Conservation (phyloP, 2,329 filamentous ascomycete species). For the Sporothrix mexicana region DNA sequence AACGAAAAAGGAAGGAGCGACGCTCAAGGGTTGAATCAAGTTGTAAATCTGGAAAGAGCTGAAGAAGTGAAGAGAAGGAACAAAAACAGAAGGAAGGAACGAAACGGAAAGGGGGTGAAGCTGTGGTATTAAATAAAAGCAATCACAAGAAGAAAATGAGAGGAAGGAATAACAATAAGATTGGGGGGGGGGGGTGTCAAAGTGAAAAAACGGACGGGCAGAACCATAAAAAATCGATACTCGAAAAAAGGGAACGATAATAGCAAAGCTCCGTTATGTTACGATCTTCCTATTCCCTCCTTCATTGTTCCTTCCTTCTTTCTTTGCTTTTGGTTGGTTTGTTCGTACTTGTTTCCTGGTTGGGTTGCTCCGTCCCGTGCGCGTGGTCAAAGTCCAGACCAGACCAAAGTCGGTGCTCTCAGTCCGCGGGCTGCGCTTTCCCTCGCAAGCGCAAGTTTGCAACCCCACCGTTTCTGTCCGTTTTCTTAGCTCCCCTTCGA, state of each 20-base stretch:
- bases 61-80: background rate
- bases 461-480: background rate
- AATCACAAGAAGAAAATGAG: background rate
- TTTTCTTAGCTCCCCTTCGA: background rate
- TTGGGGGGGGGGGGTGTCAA: conserved; percentile 12
- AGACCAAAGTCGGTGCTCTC: background rate
- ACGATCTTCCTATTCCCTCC: background rate
- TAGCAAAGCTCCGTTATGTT: background rate
- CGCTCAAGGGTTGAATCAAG: background rate
- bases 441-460: background rate
- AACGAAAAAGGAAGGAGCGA: background rate
- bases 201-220: background rate
- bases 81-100: background rate
- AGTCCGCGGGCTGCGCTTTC: background rate
- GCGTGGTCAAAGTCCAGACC: background rate
- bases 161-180: background rate
- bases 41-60: background rate
- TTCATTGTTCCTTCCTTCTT: background rate
- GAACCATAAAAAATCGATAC: background rate
- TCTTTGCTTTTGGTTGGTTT: background rate
- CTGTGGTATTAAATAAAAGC: conserved; percentile 21
- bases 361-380: conserved; percentile 1
- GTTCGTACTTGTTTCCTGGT: background rate
- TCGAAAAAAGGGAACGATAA: background rate
- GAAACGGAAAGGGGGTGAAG: background rate